Evolutionary conservation across 176 grass and related monocot species (phyloP), one percentile per base, ranked within the genome.

Genomic region (Eleusine indica): DNA sequence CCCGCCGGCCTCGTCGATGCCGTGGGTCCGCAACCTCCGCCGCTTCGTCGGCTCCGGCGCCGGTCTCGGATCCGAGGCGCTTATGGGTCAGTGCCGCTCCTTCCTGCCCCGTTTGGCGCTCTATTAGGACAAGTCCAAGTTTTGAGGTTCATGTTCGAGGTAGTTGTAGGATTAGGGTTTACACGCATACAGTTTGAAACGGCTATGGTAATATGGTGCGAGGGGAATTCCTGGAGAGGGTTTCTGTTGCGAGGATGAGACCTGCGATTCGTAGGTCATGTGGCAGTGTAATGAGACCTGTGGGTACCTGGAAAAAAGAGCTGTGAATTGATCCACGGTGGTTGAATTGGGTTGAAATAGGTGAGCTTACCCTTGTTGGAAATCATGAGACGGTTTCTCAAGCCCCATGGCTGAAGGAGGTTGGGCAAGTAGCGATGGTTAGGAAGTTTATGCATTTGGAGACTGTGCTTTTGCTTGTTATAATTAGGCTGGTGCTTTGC

Each of bases 21-120:
- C 89, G 6, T 98, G 93, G 96, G 96, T 95, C 67, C 89, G 93
- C 69, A 98, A 98, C 77, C 93, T 98, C 74, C 93, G 96, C 64
- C 93, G 87, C 54, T 98, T 91, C 91, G 89, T 98, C 74, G 96
- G 96, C 84, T 79, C 89, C 56, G 96, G 96, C 46, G 65, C 93
- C 60, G 89, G 89, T 57, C 96, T 98, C 70, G 91, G 93, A 88
- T 99, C 93, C 57, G 96, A 99, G 87, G 89, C 93, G 30, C 91
- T 92, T 38, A 96, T 96, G 96, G 96, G 96, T 98, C 56, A 87
- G 91, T 81, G 21, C 40, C 58, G 29, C 70, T 39, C 40, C 17
- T 14, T 40, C 19, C 4, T 37, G 0, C 25, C 60, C 5, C 15
- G 3, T 29, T 6, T n/a, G 1, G 28, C 8, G 25, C 9, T 29